These are phyloP conservation scores for Salmacisia buchloeana DNA, from an alignment of 1,284 basidiomycete genomes.

Conservation along the genomic window DNA sequence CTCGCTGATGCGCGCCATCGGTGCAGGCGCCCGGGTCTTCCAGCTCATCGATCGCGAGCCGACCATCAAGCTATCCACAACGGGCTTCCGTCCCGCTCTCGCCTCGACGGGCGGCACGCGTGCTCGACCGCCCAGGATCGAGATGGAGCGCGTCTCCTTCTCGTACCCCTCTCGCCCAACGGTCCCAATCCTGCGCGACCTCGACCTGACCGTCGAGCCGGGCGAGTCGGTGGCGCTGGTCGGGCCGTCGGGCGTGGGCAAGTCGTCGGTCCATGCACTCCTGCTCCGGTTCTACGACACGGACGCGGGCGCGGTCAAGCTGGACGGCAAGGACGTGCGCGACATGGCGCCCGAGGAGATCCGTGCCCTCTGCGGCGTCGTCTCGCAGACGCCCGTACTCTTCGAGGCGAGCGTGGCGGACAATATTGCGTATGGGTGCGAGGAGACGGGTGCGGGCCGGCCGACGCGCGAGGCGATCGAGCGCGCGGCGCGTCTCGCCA, in stretches of 20 bases:
- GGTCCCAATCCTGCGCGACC: slow-evolving; percentile 49
- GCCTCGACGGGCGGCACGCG: slow-evolving; percentile 13
- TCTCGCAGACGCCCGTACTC: slow-evolving; percentile 43
- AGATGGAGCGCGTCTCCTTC: slow-evolving; percentile 53
- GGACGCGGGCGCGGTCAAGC: slow-evolving; percentile 69
- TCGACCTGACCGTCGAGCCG: slow-evolving; percentile 48
- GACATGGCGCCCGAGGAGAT: slow-evolving; percentile 62
- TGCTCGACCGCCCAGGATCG: slow-evolving; percentile 30
- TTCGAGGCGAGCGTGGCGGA: slow-evolving; percentile 78
- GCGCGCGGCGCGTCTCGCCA: slow-evolving; percentile 77
- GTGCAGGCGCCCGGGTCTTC: slow-evolving; percentile 87
- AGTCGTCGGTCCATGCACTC: slow-evolving; percentile 82
- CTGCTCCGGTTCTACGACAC: slow-evolving; percentile 92
- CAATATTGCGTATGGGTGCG: slow-evolving; percentile 79
- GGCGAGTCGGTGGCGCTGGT: slow-evolving; percentile 50
- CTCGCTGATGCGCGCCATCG: slow-evolving; percentile 65
- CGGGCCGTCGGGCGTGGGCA: slow-evolving; percentile 54
- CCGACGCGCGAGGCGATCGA: slow-evolving; percentile 78
- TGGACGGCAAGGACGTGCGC: slow-evolving; percentile 70
- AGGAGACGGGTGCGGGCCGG: slow-evolving; percentile 55
- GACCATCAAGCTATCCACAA: slow-evolving; percentile 21
- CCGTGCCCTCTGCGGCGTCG: slow-evolving; percentile 42
- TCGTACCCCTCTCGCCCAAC: slow-evolving; percentile 51
- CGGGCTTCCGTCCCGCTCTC: neutral
- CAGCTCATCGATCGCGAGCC: slow-evolving; percentile 70